A percentile compares a stretch with the other conserved stretches of the same genome.
Evolutionary conservation across 129 eudicot species (phyloP).

Genomic region (Artemisia annua): DNA sequence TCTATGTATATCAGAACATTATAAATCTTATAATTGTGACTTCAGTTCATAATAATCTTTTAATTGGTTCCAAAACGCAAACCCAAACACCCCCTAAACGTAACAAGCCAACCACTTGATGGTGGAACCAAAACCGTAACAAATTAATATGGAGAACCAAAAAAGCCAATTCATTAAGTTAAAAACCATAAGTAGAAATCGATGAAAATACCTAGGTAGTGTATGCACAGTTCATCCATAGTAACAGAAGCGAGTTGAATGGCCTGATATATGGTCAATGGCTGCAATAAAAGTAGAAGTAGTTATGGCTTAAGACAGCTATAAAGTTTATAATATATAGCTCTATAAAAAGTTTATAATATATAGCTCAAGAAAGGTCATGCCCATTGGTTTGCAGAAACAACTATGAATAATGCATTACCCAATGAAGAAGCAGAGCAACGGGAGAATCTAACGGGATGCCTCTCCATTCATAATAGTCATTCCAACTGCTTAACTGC

Average conservation of each 20-base stretch:
- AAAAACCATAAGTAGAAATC: not conserved
- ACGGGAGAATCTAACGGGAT: slow-evolving; percentile 75
- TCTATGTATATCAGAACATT: too few species aligned
- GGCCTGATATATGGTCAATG: slow-evolving; percentile 73
- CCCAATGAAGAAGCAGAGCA: slow-evolving; percentile 94
- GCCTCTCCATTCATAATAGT: slow-evolving; percentile 89
- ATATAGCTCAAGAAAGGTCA: not conserved
- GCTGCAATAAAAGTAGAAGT: slow-evolving; percentile 47
- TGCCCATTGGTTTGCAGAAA: not conserved
- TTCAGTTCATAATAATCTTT: too few species aligned
- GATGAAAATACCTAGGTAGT: slow-evolving; percentile 75
- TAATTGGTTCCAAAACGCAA: too few species aligned
- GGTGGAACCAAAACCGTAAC: not conserved
- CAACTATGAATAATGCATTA: slow-evolving; percentile 16
- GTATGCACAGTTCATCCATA: slow-evolving; percentile 58
- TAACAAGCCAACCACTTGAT: slow-evolving; percentile 7
- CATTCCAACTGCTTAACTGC: slow-evolving; percentile 65
- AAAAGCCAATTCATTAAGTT: slow-evolving; percentile 14
- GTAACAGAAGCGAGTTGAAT: slow-evolving; percentile 49
- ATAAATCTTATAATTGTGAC: too few species aligned
- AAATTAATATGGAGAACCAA: not conserved
- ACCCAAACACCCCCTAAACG: not conserved
- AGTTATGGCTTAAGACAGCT: slow-evolving; percentile 13
- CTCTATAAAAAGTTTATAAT: too few species aligned
- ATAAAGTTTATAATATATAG: too few species aligned